Conservation (phyloP, 352 stramenopile genomes). For the Globisporangium emineosum region DNA sequence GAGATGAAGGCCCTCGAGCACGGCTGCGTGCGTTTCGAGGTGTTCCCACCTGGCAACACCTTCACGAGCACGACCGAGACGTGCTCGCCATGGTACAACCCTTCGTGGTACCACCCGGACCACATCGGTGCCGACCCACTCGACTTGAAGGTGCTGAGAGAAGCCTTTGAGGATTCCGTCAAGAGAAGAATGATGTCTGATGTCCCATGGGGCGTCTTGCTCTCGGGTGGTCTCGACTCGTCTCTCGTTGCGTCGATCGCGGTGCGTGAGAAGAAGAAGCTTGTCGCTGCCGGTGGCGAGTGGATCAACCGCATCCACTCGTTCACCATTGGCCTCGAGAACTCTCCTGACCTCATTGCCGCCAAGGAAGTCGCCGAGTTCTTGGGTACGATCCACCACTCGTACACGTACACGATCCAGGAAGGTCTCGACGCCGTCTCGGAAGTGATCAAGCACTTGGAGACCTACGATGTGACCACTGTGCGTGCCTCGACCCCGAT, state of each 20-base stretch:
- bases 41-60: slow-evolving; percentile 90
- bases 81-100: slow-evolving; percentile 95
- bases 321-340: slow-evolving; percentile 97
- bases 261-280: slow-evolving; percentile 89
- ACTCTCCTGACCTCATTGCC: slow-evolving; percentile 95
- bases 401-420: slow-evolving; percentile 98
- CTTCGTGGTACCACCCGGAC: slow-evolving; percentile 87
- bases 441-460: slow-evolving; percentile 96
- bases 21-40: slow-evolving; percentile 78
- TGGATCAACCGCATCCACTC: slow-evolving; percentile 96
- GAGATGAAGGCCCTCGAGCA: slow-evolving; percentile 97
- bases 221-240: slow-evolving; percentile 97
- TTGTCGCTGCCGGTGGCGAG: slow-evolving; percentile 69
- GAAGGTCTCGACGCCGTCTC: slow-evolving; percentile 97
- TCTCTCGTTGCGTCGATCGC: slow-evolving; percentile 97
- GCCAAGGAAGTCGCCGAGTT: slow-evolving; percentile 96
- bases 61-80: slow-evolving; percentile 85
- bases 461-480: slow-evolving; percentile 99
- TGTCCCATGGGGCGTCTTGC: slow-evolving; percentile 97
- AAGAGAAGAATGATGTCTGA: slow-evolving; percentile 98
- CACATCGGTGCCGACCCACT: slow-evolving; percentile 62
- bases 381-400: slow-evolving; percentile 98
- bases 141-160: slow-evolving; percentile 76
- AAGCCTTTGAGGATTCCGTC: slow-evolving; percentile 94
- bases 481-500: slow-evolving; percentile 98